Evolutionary conservation across 164 flowering plant genomes (phyloP), one percentile per base, ranked within the genome.

Genomic region (Annona squamosa): DNA sequence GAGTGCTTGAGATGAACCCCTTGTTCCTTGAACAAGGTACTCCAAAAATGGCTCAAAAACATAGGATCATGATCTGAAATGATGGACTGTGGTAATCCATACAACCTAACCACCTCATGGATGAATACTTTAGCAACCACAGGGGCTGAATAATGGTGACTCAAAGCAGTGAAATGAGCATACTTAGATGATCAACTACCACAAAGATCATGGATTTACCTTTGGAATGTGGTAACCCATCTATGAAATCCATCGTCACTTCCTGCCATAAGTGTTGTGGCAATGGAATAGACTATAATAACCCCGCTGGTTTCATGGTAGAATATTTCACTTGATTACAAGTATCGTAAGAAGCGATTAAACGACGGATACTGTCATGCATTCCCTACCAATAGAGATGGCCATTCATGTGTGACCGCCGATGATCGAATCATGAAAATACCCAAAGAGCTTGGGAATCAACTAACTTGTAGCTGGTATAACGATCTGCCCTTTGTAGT

Each of bases 161-260:
- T 1, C 4, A 71, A n/a, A 13, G 47, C 26, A 0, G 41, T 1
- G 13, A 71, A 71, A 44, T 71, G 72, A 1, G 72, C 48, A 19
- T 5, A 71, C 16, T 71, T 71, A 7, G 64, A 3, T 48, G 7
- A 44, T 71, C 73, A 42, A 71, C 65, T 1, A 71, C 73, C 16
- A 71, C 65, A 2, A 61, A 9, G 16, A 71, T 71, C 3, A 42
- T 18, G 0, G 10, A 3, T 5, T 57, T 13, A 7, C 73, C 41
- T 4, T 13, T 52, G 48, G 73, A 57, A 1, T 3, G 5, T 2
- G 47, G 65, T 3, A 44, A 37, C 1, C 73, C 73, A 0, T 61
- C 26, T 7, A 71, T 71, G 48, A 71, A 71, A 3, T 71, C 66
- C 73, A 71, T 71, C 4, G 73, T 13, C 10, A 71, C 42, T 13